Base-by-base conservation (phyloP, 2,329 filamentous ascomycete species). In the Pestalotiopsis fici region DNA sequence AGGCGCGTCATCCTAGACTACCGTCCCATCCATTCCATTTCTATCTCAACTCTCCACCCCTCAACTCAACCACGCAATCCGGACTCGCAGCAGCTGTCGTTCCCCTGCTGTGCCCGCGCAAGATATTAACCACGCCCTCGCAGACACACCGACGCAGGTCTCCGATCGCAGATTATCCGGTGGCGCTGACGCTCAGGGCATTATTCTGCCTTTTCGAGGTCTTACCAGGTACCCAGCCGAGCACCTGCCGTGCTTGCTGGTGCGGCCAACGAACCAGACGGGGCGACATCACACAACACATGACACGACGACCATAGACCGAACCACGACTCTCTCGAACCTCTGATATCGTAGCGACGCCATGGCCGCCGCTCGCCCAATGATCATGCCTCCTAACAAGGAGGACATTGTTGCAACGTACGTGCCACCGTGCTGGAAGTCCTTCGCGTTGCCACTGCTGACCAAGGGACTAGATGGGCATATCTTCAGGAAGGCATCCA, bases 401-500 rank as follows among this genome's bases (percentile, higher is more conserved):
- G 64, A 66, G 56, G 64, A 66, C 25, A 66, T 66, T 27, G 64
- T 13, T 31, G 64, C 64, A 35, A 66, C 64, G 64, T 66, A 61
- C 9, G 56, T 23, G 23, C 27, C 37, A 12, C 43, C 11, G 12
- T 2, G 11, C 37, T 35, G 12, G 28, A 9, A 27, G 27, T n/a
- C n/a, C 37, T 63, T n/a, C 11, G n/a, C 62, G 9, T 28, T 31
- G n/a, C 25, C 57, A n/a, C 56, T 23, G 23, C 63, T 65, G 39
- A 65, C 54, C 21, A n/a, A 27, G 31, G 21, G n/a, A 23, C 13
- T 74, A 97, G 93, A 83, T 99, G 96, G 96, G 85, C 86, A 67
- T 98, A 97, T 80, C 86, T 99, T 64, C 91, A 98, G 80, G 86
- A 87, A 69, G 95, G 95, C 71, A 94, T 99, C 73, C 90, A 94